These are phyloP conservation scores for Zoysia matrella DNA, from an alignment of 202 grass and related monocot genomes.

Conservation along the genomic window DNA sequence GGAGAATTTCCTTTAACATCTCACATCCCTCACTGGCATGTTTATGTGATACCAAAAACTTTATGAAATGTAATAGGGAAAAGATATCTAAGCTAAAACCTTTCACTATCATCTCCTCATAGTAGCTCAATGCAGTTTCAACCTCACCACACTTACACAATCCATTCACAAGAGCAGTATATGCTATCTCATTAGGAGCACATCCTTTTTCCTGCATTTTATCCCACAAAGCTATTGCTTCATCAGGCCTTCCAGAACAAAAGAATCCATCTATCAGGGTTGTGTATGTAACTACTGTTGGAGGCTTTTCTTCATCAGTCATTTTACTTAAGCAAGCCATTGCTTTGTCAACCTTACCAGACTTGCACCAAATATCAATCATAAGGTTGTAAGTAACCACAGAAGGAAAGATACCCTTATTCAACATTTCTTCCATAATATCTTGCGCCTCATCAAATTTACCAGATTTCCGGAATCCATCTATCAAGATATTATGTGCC, in stretches of 20 bases:
- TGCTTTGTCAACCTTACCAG: constrained; percentile 66
- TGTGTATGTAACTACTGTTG: constrained; percentile 83
- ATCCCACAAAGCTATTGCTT: constrained; percentile 62
- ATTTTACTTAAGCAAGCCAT: constrained; percentile 71
- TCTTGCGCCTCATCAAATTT: constrained; percentile 69
- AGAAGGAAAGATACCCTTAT: constrained; percentile 76
- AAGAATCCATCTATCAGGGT: constrained; percentile 83
- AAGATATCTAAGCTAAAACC: constrained; percentile 70
- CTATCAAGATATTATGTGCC: constrained; percentile 93
- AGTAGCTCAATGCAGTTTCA: constrained; percentile 64
- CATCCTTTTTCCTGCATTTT: constrained; percentile 74
- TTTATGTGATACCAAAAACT: constrained; percentile 67
- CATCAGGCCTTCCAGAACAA: constrained; percentile 55
- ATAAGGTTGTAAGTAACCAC: constrained; percentile 91
- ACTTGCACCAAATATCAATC: constrained; percentile 91
- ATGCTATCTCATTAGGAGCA: constrained; percentile 69
- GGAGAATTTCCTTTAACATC: constrained; percentile 66
- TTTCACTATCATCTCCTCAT: constrained; percentile 68
- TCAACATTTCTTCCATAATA: constrained; percentile 77
- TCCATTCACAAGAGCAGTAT: constrained; percentile 80
- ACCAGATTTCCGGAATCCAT: constrained; percentile 76
- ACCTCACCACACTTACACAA: constrained; percentile 73
- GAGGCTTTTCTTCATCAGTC: constrained; percentile 65
- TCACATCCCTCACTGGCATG: constrained; percentile 63
- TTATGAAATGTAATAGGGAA: constrained; percentile 74